Base-by-base conservation (phyloP, 179 eudicot species). In the Gypsophila paniculata region DNA sequence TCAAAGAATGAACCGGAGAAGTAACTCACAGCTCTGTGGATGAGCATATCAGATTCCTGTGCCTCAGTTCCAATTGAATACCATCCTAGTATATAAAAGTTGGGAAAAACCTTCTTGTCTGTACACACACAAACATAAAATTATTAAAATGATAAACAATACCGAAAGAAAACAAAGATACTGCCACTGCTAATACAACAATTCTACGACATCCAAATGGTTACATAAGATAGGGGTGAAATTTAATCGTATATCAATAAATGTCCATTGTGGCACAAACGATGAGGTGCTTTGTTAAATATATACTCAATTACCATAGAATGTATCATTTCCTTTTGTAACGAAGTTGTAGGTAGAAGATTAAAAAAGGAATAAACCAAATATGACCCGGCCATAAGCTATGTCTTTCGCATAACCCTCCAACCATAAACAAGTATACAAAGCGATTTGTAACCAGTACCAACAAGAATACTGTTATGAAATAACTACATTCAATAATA, bases 51-150 rank as follows among this genome's bases (percentile, higher is more conserved):
- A 34, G 99, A 85, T 72, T 91, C 99, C 68, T 90, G 82, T 0
- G 96, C 99, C 62, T 90, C 99, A 46, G 86, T 90, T 61, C 99
- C 99, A 14, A 90, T 94, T 10, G 99, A 94, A 80, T 94, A 94
- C 99, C 99, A 94, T 69, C 97, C 99, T 25, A 94, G 91, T 34
- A 91, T 71, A 66, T 94, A 94, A 61, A 87, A 94, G 38, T 94
- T 74, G 0, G 97, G 99, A 67, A 94, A 94, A 12, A 91, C 99
- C 77, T 91, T 94, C 90, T 94, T 94, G 78, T 91, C 99, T 94
- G 87, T 58, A 68, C 77, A 84, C 11, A 65, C 61, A 34, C 42
- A 72, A 49, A 15, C 19, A 68, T 34, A 18, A 18, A 25, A 23
- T 46, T 10, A 38, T 10, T 4, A 39, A 6, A 42, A 42, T 8